Conservation (phyloP, 495 filamentous ascomycete genomes). For the Neurospora tetrasperma region DNA sequence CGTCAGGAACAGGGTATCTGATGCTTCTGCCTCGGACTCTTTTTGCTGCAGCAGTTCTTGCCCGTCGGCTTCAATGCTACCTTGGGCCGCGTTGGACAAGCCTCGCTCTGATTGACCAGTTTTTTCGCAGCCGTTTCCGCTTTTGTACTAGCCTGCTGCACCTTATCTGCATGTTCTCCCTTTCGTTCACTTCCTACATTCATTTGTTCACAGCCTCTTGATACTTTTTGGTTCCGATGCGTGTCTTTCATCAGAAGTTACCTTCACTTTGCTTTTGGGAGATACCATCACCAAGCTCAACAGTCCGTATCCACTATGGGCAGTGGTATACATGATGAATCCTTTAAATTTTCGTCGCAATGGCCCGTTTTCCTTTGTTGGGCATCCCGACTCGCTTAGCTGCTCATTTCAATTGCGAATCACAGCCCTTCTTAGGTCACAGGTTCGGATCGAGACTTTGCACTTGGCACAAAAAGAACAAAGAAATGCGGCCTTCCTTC, state of each 20-base stretch:
- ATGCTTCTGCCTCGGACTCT: too few species aligned
- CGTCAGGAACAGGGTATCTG: too few species aligned
- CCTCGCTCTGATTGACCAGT: constrained; percentile 22
- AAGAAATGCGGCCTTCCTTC: not conserved
- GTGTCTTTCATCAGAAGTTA: not conserved
- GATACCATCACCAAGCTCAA: not conserved
- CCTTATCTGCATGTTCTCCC: constrained; percentile 9
- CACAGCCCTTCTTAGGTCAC: not conserved
- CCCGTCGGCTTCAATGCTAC: constrained; percentile 2
- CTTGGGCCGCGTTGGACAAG: constrained; percentile 7
- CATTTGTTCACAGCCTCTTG: not conserved
- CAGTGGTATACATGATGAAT: not conserved
- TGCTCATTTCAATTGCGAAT: not conserved
- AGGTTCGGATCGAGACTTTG: not conserved
- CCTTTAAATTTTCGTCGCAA: not conserved
- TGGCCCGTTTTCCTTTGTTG: not conserved
- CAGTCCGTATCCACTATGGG: not conserved
- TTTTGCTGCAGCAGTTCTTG: not conserved
- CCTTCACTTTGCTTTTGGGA: not conserved
- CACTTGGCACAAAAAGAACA: not conserved
- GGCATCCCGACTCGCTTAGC: not conserved
- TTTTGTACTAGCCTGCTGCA: constrained; percentile 11
- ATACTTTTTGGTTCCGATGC: not conserved
- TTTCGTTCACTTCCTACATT: constrained; percentile 2
- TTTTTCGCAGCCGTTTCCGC: constrained; percentile 9